A percentile compares a stretch with the other conserved stretches of the same genome.
phyloP scores from a whole-genome alignment of 225 moss, liverwort and hornwort species.

The Ulota crispa region DNA sequence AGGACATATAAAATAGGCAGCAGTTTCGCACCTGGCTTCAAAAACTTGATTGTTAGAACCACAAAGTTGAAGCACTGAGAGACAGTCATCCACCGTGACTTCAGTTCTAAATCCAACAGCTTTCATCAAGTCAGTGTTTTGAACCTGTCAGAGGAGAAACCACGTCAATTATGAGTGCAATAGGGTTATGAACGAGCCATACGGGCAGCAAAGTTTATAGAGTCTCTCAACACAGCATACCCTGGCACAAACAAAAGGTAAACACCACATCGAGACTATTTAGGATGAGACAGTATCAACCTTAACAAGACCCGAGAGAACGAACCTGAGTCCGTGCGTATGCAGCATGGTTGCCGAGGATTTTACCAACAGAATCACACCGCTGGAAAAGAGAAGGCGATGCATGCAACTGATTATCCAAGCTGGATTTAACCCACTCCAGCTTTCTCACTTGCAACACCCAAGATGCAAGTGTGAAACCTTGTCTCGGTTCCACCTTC shows the following conservation, averaged over 20 bases:
- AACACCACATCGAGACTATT: conserved; percentile 13
- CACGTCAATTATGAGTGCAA: neutral
- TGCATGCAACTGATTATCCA: conserved; percentile 63
- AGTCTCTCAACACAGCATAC: conserved; percentile 3
- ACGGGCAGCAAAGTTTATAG: neutral
- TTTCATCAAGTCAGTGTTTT: conserved; percentile 54
- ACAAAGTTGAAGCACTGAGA: conserved; percentile 60
- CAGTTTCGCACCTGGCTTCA: conserved; percentile 65
- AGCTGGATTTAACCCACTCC: conserved; percentile 69
- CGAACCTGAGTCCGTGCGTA: conserved; percentile 56
- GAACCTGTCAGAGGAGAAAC: conserved; percentile 49
- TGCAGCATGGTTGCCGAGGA: conserved; percentile 70
- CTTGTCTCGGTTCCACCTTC: conserved; percentile 28
- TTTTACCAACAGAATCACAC: conserved; percentile 66
- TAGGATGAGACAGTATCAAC: neutral
- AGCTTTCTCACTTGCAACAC: conserved; percentile 62
- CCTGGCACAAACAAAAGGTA: conserved; percentile 3
- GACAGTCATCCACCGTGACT: conserved; percentile 73
- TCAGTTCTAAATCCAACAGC: conserved; percentile 73
- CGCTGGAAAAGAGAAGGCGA: conserved; percentile 67
- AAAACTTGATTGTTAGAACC: conserved; percentile 40
- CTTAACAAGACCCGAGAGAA: neutral
- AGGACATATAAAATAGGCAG: neutral
- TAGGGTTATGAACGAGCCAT: neutral
- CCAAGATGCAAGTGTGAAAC: conserved; percentile 58